A percentile compares a stretch with the other conserved stretches of the same genome.
Conservation (phyloP, 352 stramenopile genomes). For the Thalassiosira hispida region DNA sequence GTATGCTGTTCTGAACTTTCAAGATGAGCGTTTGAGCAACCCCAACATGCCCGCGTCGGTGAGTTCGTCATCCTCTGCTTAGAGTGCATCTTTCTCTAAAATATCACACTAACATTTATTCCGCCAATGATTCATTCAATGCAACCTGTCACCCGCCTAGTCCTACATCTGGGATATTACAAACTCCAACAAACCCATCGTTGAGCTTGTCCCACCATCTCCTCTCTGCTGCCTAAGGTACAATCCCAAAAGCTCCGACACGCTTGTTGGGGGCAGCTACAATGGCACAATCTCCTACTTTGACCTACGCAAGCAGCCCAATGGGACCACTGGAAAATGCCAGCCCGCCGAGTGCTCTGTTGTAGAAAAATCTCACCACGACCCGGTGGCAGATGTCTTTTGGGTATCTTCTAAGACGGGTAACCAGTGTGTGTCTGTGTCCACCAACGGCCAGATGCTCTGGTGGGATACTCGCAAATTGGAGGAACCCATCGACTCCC, state of each 20-base stretch:
- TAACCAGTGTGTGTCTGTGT: conserved; percentile 95
- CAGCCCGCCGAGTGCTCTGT: conserved; percentile 91
- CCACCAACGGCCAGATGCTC: conserved; percentile 91
- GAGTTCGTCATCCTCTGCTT: conserved; percentile 5
- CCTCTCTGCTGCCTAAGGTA: conserved; percentile 90
- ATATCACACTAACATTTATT: neutral
- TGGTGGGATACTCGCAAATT: conserved; percentile 87
- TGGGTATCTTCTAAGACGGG: conserved; percentile 96
- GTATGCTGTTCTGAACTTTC: conserved; percentile 95
- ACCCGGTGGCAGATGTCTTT: conserved; percentile 95
- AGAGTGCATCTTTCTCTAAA: neutral
- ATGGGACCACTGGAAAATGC: conserved; percentile 59
- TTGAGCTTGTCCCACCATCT: conserved; percentile 90
- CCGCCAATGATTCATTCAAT: neutral
- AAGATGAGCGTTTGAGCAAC: conserved; percentile 92
- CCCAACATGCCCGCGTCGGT: conserved; percentile 83
- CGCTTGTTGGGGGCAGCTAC: conserved; percentile 94
- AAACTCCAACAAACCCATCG: conserved; percentile 96
- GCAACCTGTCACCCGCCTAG: conserved; percentile 51
- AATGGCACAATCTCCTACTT: conserved; percentile 97
- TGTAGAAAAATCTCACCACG: conserved; percentile 97
- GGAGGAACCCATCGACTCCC: conserved; percentile 71
- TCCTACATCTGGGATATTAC: conserved; percentile 97
- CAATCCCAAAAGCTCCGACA: conserved; percentile 96
- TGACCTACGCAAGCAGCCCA: conserved; percentile 91